Percentiles rank a stretch among this genome's conserved stretches.
Conservation (phyloP, 108 stramenopile genomes). For the Craspedostauros australis region DNA sequence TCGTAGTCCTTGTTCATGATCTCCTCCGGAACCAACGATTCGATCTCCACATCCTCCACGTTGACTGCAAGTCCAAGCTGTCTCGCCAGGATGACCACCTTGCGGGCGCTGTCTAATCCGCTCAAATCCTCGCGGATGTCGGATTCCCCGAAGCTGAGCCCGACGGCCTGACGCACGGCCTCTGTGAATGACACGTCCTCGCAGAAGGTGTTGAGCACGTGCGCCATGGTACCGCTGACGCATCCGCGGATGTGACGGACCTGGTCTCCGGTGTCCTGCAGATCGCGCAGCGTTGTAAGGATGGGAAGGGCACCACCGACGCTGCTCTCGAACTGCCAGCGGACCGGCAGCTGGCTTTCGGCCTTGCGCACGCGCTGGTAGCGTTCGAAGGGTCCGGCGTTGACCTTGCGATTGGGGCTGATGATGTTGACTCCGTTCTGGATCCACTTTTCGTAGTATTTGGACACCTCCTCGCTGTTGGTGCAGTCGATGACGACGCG, state of each 20-base stretch:
- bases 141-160: conserved; percentile 52
- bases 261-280: conserved; percentile 59
- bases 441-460: conserved; percentile 65
- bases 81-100: conserved; percentile 48
- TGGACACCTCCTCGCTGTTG: conserved; percentile 41
- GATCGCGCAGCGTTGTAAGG: conserved; percentile 63
- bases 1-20: conserved; percentile 35
- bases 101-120: conserved; percentile 40
- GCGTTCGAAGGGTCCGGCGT: conserved; percentile 46
- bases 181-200: conserved; percentile 50
- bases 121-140: conserved; percentile 50
- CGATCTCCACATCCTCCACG: conserved; percentile 62
- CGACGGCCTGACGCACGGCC: conserved; percentile 50
- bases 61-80: conserved; percentile 34
- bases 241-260: conserved; percentile 54
- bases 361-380: conserved; percentile 57
- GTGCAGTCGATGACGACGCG: conserved; percentile 79
- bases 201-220: conserved; percentile 45
- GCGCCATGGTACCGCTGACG: conserved; percentile 72
- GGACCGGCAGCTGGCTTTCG: conserved; percentile 34
- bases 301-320: conserved; percentile 80
- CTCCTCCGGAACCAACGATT: conserved; percentile 56
- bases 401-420: conserved; percentile 59
- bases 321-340: conserved; percentile 68
- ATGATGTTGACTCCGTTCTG: conserved; percentile 57